A percentile compares a stretch with the other conserved stretches of the same genome.
These are phyloP conservation scores for Fraxinus pennsylvanica DNA, from an alignment of 257 asterid genomes.

Conservation along the genomic window DNA sequence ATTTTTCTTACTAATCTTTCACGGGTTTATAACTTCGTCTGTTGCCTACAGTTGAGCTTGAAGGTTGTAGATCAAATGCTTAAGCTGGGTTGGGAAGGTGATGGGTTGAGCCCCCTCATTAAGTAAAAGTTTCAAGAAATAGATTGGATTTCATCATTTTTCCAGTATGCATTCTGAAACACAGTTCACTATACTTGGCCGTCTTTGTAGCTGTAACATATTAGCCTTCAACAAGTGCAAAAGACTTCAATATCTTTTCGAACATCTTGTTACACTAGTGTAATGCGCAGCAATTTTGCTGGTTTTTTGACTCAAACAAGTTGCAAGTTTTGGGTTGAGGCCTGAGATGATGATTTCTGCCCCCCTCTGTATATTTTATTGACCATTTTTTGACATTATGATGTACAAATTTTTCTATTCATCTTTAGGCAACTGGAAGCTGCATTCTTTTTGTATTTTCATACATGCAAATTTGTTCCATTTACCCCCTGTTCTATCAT, in stretches of 20 bases:
- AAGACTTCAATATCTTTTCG: neutral
- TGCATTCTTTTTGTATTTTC: neutral
- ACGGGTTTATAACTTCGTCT: constrained; percentile 1
- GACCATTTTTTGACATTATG: neutral
- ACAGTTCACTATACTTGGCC: neutral
- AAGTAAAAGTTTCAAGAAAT: constrained; percentile 35
- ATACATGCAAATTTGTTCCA: neutral
- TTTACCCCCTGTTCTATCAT: neutral
- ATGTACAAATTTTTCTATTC: neutral
- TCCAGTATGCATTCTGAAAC: neutral
- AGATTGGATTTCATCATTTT: neutral
- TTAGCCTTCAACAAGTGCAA: constrained; percentile 7
- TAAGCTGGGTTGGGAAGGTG: constrained; percentile 98
- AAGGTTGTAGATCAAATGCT: constrained; percentile 99
- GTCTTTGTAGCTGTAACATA: neutral
- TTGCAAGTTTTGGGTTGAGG: constrained; percentile 24
- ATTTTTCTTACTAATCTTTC: neutral
- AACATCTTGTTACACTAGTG: constrained; percentile 16
- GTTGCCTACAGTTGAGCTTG: constrained; percentile 77
- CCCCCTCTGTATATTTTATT: neutral
- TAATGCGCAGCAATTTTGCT: constrained; percentile 18
- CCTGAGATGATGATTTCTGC: neutral
- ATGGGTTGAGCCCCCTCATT: constrained; percentile 79
- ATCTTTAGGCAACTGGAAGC: neutral
- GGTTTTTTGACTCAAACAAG: constrained; percentile 21